Base-by-base conservation (phyloP, 2,329 filamentous ascomycete genomes). In the Fonsecaea monophora region DNA sequence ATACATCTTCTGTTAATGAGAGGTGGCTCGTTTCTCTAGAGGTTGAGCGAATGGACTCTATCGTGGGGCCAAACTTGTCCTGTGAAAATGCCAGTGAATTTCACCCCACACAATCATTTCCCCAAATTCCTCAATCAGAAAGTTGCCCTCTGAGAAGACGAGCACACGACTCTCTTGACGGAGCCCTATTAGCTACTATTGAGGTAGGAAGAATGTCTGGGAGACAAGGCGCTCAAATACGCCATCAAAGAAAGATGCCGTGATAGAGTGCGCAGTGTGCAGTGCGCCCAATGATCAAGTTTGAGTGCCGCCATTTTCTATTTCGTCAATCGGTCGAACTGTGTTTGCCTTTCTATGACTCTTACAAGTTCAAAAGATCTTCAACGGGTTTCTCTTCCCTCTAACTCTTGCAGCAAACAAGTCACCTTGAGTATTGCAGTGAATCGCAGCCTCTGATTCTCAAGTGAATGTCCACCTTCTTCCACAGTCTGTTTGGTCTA, bases 31-130 rank as follows among this genome's bases (percentile, higher is more conserved):
- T 55, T 7, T 37, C 30, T 55, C 8, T 5, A 35, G n/a, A 34
- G 8, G n/a, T n/a, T 9, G 34, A 55, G 32, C 10, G 35, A 32
- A 13, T 34, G 53, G 32, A 32, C 53, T 54, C 8, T 35, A 32
- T 55, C 30, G 30, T 35, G 34, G 34, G 34, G 53, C 53, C 53
- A 37, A 15, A 15, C 35, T 35, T 30, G 12, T 30, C 18, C 35
- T 40, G 42, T 13, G 30, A 34, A 60, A 53, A 21, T 54, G 57
- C 18, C 4, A 32, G 18, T 18, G 30, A 61, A 61, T 61, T 61
- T 61, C 56, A 32, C 60, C 53, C 61, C 61, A 45, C 61, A 64
- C 61, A 64, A 64, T 45, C 40, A n/a, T 55, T 38, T 61, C 21
- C 2, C n/a, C n/a, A 8, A 30, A 15, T 45, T 13, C 10, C 30